Evolutionary conservation across 352 stramenopile genomes (phyloP), one percentile per base, ranked within the genome.

Genomic region (Phytophthora foliorum): DNA sequence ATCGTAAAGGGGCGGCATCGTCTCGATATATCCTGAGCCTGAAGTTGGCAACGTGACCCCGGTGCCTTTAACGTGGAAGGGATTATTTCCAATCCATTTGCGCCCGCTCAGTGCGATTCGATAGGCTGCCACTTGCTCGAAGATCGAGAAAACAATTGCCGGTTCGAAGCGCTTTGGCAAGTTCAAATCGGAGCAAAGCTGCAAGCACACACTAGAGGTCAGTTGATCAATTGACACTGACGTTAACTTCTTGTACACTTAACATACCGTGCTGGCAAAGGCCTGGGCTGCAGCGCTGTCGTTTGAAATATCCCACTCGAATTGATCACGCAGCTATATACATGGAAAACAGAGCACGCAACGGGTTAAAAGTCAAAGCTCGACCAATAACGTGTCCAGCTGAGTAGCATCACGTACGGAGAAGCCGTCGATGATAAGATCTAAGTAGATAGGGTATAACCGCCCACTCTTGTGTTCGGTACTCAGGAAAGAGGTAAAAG

Each of bases 301-400:
- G 38, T 81, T 86, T 32, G 72, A 82, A 31, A 92, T 84, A 52
- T 94, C 84, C 86, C 86, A 94, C 55, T 94, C 86, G 27, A 94
- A 91, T 60, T 93, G 86, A 67, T 94, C 86, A 9, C 80, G 84
- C 4, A 94, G 65, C 86, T 94, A 57, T 46, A 24, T n/a, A 46
- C 29, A 51, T 44, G 3, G 36, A 24, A 0, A 22, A 10, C 13
- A 53, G 17, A 41, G 57, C 19, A 56, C 14, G 29, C 19, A n/a
- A 41, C 51, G 22, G 5, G 39, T 42, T 25, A 56, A n/a, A 32
- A 48, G 39, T 17, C 38, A 36, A 34, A 17, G 22, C 11, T n/a
- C 42, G 10, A 49, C 17, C 16, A 34, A 58, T 29, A n/a, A 32
- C n/a, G 19, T 24, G 17, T 29, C 11, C 32, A 52, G 14, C 14